Base-by-base conservation (phyloP, 1,139 yeast species). In the Yamadazyma atmosphaerica region DNA sequence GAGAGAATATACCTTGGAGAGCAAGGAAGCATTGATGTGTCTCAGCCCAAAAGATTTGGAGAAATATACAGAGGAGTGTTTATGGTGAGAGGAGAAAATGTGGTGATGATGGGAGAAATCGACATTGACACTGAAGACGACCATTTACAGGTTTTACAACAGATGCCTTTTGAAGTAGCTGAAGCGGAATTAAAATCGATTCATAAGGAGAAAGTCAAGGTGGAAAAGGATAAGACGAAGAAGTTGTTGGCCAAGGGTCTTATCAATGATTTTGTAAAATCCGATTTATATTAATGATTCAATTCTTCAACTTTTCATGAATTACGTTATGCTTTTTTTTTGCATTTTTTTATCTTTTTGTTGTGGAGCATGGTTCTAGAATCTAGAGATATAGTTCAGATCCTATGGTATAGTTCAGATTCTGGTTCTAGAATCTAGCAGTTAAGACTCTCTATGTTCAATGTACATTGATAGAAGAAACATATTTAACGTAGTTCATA, bases 11-110 rank as follows among this genome's bases (percentile, higher is more conserved):
- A 86, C 61, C 66, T 83, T 47, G 57, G 55, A 15, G 52, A 50
- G 22, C 62, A 53, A 34, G 58, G 52, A 3, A 36, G 45, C 29
- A 64, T 19, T 63, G 72, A 38, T 60, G 41, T 49, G 18, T 36
- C 33, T 16, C 42, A 44, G 33, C 73, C 52, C 52, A 72, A 50
- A 51, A 68, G 66, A 49, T 92, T 81, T 58, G 96, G 87, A 5
- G 96, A 92, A 60, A 72, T 69, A 18, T 74, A 76, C 42, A 76
- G 88, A 39, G 95, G 95, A 1, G 88, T 88, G 36, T 85, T 83
- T 56, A 79, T 94, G 71, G 85, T 94, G 28, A 85, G 98, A 65
- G 98, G 99, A 46, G 99, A 92, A 62, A 92, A 92, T 55, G 95
- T 92, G 12, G 95, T 90, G n/a, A 79, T 90, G 81, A 65, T 92